These are phyloP conservation scores for Eucalyptus fibrosa DNA, from an alignment of 345 rosid species.

Conservation along the genomic window DNA sequence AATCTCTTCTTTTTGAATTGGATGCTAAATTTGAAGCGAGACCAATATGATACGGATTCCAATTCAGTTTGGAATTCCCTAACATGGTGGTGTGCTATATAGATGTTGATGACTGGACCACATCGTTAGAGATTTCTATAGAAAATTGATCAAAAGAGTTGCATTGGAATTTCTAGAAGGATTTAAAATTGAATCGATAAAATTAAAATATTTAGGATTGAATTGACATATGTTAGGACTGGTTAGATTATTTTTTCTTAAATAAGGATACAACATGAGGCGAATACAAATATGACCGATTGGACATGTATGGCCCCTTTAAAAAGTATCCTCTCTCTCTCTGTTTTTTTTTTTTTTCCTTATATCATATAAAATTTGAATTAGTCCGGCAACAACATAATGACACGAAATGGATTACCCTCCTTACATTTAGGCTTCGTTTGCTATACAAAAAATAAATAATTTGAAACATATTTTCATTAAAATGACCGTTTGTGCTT, in stretches of 20 bases:
- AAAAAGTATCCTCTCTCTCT: not conserved
- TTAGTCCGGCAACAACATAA: not conserved
- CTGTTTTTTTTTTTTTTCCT: not conserved
- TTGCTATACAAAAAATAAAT: too few relatives aligned
- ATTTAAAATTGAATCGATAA: not conserved
- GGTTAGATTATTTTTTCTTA: not conserved
- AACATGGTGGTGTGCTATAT: too few relatives aligned
- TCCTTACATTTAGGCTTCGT: not conserved
- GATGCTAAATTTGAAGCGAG: not conserved
- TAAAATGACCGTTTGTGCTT: not conserved
- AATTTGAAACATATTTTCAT: too few relatives aligned
- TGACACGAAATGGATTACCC: not conserved
- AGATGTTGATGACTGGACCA: not conserved
- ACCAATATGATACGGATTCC: not conserved
- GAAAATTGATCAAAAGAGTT: not conserved
- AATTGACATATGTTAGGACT: not conserved
- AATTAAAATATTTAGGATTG: not conserved
- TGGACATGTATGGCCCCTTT: not conserved
- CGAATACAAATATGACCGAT: not conserved
- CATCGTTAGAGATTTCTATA: fast-evolving
- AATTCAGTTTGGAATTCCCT: not conserved
- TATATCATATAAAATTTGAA: not conserved
- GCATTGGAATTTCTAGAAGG: not conserved
- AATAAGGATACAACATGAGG: not conserved
- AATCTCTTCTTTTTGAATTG: not conserved